Evolutionary conservation across 805 yeast genomes (phyloP).

Genomic region (Candida broadrunensis): DNA sequence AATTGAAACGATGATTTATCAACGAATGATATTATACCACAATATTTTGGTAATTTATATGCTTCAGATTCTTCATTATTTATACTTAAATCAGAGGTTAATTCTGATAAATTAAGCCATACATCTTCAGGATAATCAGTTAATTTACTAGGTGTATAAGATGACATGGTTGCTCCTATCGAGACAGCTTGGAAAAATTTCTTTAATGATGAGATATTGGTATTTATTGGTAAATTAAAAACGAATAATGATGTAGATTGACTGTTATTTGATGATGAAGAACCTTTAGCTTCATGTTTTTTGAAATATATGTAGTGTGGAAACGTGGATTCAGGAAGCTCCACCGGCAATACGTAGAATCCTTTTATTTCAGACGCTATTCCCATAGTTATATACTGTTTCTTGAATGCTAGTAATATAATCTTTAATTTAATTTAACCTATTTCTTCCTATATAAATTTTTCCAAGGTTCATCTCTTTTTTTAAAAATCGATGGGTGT

Average conservation of each 20-base stretch:
- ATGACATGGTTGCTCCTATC: constrained; percentile 63
- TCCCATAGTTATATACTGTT: constrained; percentile 4
- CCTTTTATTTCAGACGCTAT: constrained; percentile 51
- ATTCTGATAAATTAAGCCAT: constrained; percentile 51
- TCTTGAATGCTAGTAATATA: too few species aligned
- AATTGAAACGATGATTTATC: constrained; percentile 66
- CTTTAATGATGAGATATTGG: constrained; percentile 52
- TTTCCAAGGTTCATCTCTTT: neutral
- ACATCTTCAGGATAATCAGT: constrained; percentile 44
- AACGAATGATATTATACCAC: constrained; percentile 70
- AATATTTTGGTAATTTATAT: constrained; percentile 62
- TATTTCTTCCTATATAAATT: neutral
- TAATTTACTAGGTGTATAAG: constrained; percentile 29
- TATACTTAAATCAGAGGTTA: constrained; percentile 56
- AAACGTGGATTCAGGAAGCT: constrained; percentile 32
- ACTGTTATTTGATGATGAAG: constrained; percentile 36
- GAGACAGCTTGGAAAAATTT: constrained; percentile 57
- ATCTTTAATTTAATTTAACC: too few species aligned
- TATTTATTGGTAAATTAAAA: constrained; percentile 69
- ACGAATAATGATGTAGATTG: constrained; percentile 58
- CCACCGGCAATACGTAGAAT: constrained; percentile 49
- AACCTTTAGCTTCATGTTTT: constrained; percentile 52
- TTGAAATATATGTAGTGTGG: constrained; percentile 63
- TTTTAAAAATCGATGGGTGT: neutral
- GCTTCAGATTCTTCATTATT: constrained; percentile 18